Percentiles rank a stretch among this genome's conserved stretches.
phyloP scores from a whole-genome alignment of 306 rosid genomes.

The Acacia acuminata region DNA sequence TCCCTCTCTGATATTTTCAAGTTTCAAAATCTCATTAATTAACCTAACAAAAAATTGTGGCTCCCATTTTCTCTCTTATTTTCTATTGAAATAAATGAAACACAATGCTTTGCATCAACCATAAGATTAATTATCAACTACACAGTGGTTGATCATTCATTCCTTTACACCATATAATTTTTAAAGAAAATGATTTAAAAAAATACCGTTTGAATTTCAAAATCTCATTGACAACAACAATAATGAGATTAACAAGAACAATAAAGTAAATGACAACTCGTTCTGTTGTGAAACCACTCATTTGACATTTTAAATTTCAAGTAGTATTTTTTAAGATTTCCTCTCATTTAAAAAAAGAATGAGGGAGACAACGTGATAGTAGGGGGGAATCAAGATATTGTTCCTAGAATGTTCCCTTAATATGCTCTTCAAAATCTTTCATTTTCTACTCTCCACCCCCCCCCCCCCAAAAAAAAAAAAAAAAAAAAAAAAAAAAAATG shows the following conservation, averaged over 20 bases:
- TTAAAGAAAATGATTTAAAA: background rate
- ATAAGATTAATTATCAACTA: background rate
- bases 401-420: background rate
- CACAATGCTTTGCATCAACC: background rate
- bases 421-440: background rate
- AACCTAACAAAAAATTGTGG: background rate
- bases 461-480: too few relatives aligned
- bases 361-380: too few relatives aligned
- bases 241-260: too few relatives aligned
- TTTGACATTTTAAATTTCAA: too few relatives aligned
- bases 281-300: too few relatives aligned
- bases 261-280: too few relatives aligned
- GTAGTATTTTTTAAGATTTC: too few relatives aligned
- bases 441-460: too few relatives aligned
- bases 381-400: background rate
- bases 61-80: background rate
- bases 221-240: too few relatives aligned
- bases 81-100: background rate
- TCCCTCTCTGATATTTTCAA: background rate
- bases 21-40: background rate
- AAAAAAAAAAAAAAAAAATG: too few relatives aligned
- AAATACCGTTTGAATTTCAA: too few relatives aligned
- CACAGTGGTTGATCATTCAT: background rate
- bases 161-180: background rate
- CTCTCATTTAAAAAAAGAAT: background rate